These are phyloP conservation scores for Tuber umbilicatum DNA, from an alignment of 495 filamentous ascomycete genomes.

Conservation along the genomic window DNA sequence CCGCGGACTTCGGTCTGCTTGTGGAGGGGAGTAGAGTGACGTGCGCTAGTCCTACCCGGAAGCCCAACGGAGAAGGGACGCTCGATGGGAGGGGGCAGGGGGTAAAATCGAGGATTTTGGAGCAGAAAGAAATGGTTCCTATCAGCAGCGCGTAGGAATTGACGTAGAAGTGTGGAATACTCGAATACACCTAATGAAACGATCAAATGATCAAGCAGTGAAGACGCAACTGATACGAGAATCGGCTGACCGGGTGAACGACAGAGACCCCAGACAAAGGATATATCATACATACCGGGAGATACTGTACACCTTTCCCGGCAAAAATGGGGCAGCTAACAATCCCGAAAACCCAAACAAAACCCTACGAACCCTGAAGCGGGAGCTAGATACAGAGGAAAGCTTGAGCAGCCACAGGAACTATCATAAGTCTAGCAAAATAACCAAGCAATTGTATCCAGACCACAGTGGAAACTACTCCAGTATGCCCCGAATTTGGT, in stretches of 20 bases:
- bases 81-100: no score
- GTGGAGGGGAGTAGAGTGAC: background rate
- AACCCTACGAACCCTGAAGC: background rate
- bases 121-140: no score
- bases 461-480: background rate
- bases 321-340: background rate
- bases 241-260: background rate
- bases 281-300: background rate
- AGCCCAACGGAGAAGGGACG: background rate
- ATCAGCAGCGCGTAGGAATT: no score
- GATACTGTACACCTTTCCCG: no score
- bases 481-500: background rate
- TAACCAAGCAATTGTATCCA: no score
- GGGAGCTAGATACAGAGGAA: background rate
- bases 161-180: no score
- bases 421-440: background rate
- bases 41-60: background rate
- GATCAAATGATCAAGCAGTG: no score
- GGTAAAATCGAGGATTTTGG: no score
- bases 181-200: no score
- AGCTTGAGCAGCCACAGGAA: background rate
- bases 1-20: background rate
- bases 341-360: background rate
- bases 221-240: background rate
- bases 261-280: background rate